These are phyloP conservation scores for Candida caryicola DNA, from an alignment of 805 yeast species.

Conservation along the genomic window DNA sequence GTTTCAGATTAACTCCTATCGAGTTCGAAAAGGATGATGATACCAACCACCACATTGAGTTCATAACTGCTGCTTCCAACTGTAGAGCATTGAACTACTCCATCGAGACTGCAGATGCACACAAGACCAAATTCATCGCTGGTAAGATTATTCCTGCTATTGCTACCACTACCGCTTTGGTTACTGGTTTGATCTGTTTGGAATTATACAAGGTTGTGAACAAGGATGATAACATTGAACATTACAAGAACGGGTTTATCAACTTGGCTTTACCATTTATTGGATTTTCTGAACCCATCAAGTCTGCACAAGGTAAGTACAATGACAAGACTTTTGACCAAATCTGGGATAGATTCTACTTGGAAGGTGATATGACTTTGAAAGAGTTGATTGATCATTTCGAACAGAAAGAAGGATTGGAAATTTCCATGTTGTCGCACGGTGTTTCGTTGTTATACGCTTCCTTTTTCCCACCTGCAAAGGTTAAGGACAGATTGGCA, in stretches of 20 bases:
- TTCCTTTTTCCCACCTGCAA: slow-evolving; percentile 89
- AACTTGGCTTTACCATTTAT: slow-evolving; percentile 93
- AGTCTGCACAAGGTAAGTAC: slow-evolving; percentile 78
- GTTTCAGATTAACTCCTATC: slow-evolving; percentile 81
- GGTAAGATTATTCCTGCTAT: slow-evolving; percentile 98
- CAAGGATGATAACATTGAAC: slow-evolving; percentile 69
- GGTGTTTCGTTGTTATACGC: slow-evolving; percentile 90
- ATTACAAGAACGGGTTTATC: slow-evolving; percentile 88
- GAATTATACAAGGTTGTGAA: slow-evolving; percentile 90
- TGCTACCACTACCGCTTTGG: slow-evolving; percentile 98
- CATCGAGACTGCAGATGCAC: slow-evolving; percentile 84
- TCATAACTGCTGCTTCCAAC: slow-evolving; percentile 93
- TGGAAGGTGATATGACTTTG: slow-evolving; percentile 73
- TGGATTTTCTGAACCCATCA: slow-evolving; percentile 95
- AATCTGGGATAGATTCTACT: slow-evolving; percentile 93
- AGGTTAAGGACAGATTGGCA: slow-evolving; percentile 71
- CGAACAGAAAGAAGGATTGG: slow-evolving; percentile 78
- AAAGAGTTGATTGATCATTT: slow-evolving; percentile 72
- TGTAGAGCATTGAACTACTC: slow-evolving; percentile 90
- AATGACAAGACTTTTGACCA: slow-evolving; percentile 76
- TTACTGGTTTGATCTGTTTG: slow-evolving; percentile 89
- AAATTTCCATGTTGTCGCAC: slow-evolving; percentile 85
- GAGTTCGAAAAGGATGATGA: slow-evolving; percentile 99
- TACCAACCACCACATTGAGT: slow-evolving; percentile 92
- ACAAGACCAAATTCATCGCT: slow-evolving; percentile 93